Evolutionary conservation across 169 alveolate species (phyloP).

Genomic region (Fabrea salina): DNA sequence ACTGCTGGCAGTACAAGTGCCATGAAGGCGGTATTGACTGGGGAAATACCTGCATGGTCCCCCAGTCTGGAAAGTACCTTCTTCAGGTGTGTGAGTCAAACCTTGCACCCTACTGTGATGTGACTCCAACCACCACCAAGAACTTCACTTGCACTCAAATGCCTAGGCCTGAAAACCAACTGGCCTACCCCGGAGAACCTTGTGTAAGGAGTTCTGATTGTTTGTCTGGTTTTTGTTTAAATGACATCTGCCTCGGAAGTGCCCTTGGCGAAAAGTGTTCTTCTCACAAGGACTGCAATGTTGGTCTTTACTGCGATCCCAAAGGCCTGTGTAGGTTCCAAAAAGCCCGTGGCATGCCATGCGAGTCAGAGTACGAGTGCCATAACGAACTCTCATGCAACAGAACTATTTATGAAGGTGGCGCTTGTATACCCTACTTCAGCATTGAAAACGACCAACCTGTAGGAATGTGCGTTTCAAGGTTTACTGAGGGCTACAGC

Average conservation of each 20-base stretch:
- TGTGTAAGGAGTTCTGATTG: background rate
- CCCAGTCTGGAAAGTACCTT: background rate
- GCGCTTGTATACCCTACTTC: background rate
- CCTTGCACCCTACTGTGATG: background rate
- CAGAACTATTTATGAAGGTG: conserved; percentile 2
- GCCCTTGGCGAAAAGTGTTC: background rate
- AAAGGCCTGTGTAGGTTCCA: background rate
- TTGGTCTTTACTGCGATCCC: conserved; percentile 1
- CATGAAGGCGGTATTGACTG: background rate
- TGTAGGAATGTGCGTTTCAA: background rate
- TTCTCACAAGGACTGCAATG: background rate
- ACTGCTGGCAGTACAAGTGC: background rate
- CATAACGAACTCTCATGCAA: conserved; percentile 6
- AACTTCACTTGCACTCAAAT: background rate
- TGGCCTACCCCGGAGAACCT: conserved; percentile 26
- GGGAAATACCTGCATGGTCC: background rate
- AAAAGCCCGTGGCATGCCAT: too few species aligned
- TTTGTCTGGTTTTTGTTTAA: background rate
- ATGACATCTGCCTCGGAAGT: conserved; percentile 8
- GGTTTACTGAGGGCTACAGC: background rate
- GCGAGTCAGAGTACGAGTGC: background rate
- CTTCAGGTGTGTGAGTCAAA: too few species aligned
- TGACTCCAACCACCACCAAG: background rate
- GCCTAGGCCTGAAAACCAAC: background rate
- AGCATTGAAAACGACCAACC: background rate